Evolutionary conservation across 2,329 filamentous ascomycete species (phyloP).

Genomic region (Nannizzia gypsea): DNA sequence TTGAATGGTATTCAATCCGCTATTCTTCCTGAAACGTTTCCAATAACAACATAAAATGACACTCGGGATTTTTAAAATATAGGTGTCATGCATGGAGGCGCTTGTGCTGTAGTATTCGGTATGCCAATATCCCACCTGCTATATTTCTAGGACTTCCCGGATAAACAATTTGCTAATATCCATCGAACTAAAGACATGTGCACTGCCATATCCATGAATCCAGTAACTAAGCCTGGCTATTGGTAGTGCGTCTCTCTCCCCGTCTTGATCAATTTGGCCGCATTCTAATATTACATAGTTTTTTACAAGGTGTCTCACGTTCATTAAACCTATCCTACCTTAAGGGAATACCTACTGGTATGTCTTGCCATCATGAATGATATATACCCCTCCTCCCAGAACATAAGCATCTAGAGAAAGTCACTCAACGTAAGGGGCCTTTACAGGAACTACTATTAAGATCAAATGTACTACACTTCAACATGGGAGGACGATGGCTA

Average conservation of each 20-base stretch:
- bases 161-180: neutral
- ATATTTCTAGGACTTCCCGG: neutral
- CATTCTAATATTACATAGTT: conserved; percentile 19
- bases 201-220: conserved; percentile 40
- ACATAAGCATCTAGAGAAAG: neutral
- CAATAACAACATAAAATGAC: neutral
- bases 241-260: conserved; percentile 32
- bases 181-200: conserved; percentile 35
- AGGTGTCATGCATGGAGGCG: conserved; percentile 35
- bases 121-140: conserved; percentile 14
- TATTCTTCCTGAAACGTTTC: neutral
- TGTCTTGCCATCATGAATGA: conserved; percentile 8
- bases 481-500: conserved; percentile 41
- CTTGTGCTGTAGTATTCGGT: conserved; percentile 64
- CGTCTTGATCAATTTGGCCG: neutral
- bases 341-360: conserved; percentile 38
- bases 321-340: conserved; percentile 43
- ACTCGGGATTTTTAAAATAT: neutral
- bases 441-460: conserved; percentile 30
- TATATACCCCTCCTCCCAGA: neutral
- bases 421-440: neutral
- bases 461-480: conserved; percentile 35
- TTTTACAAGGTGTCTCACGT: conserved; percentile 41
- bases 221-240: conserved; percentile 37
- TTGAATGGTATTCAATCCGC: conserved; percentile 15